Evolutionary conservation across 129 eudicot genomes (phyloP), one percentile per base, ranked within the genome.

Genomic region (Escallonia herrerae): DNA sequence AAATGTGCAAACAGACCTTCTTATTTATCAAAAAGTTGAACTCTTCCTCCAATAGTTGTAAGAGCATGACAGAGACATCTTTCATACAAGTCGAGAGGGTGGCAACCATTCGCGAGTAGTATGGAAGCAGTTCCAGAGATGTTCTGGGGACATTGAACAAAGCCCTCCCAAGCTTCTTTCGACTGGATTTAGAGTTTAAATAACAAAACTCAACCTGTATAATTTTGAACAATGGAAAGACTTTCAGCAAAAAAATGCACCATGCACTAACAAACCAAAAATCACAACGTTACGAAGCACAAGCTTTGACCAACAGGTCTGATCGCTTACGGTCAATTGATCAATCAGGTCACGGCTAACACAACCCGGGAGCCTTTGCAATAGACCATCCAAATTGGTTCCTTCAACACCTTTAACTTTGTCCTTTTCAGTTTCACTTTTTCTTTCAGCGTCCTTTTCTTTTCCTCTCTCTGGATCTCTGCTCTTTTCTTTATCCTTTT

Each of bases 331-430:
- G 15, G 95, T 87, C 77, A 91, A 70, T 73, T 91, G 97, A 64
- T 91, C 97, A 72, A 91, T 91, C 64, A 91, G 76, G 84, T 87
- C 97, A 42, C 97, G 97, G 85, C 96, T 87, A 73, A 91, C 96
- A 75, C 88, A 91, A 58, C 86, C 87, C 7, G 97, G 97, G 60
- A 91, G 97, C 83, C 96, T 79, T 79, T 87, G 97, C 71, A 91
- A 63, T 61, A 91, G 66, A 69, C 86, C 86, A 70, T 91, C 97
- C 82, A 91, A 70, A 80, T 81, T 91, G 40, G 95, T 87, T 70
- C 97, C 96, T 66, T 91, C 97, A 68, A 88, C 81, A 83, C 96
- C 89, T 87, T 90, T 87, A 57, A 70, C 69, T 67, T 87, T 91
- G 65, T 91, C 97, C 78, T 83, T 91, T 54, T 91, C 97, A 81